phyloP scores from a whole-genome alignment of 768 basidiomycete genomes.

The Boletus vermiculosoides region DNA sequence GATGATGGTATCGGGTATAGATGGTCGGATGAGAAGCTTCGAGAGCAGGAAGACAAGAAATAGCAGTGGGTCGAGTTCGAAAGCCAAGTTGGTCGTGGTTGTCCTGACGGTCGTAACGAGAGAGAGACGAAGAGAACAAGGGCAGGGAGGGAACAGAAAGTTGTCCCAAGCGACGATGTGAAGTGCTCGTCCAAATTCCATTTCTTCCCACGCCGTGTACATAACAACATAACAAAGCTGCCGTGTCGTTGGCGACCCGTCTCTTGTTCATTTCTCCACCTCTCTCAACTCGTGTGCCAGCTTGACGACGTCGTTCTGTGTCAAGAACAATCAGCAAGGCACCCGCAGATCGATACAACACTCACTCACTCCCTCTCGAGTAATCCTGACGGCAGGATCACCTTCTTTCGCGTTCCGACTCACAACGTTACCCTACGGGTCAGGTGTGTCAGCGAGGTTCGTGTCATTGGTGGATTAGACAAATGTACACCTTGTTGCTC shows the following conservation, averaged over 20 bases:
- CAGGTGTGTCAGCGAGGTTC: not conserved
- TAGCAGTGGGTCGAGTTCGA: constrained; percentile 4
- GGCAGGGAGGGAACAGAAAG: constrained; percentile 9
- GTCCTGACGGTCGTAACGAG: constrained; percentile 30
- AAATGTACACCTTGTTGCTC: constrained; percentile 42
- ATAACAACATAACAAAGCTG: not conserved
- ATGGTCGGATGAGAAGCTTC: constrained; percentile 9
- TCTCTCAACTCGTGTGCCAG: constrained; percentile 49
- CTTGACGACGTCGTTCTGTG: constrained; percentile 52
- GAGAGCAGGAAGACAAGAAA: constrained; percentile 13
- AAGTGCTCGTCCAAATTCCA: constrained; percentile 15
- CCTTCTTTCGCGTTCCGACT: constrained; percentile 43
- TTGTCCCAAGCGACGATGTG: constrained; percentile 10
- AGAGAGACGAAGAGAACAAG: constrained; percentile 11
- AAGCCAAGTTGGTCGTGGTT: constrained; percentile 12
- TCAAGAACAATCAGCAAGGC: not conserved
- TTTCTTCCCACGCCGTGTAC: constrained; percentile 31
- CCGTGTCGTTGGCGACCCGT: not conserved
- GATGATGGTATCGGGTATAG: constrained; percentile 34
- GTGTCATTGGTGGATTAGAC: not conserved
- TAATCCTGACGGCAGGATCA: constrained; percentile 50
- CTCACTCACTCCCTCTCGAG: constrained; percentile 42
- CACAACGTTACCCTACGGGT: constrained; percentile 41
- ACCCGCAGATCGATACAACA: constrained; percentile 1
- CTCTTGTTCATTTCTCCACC: constrained; percentile 25